Percentiles rank a stretch among this genome's conserved stretches.
phyloP scores from a whole-genome alignment of 1,139 yeast species.

The Blastobotrys apis region DNA sequence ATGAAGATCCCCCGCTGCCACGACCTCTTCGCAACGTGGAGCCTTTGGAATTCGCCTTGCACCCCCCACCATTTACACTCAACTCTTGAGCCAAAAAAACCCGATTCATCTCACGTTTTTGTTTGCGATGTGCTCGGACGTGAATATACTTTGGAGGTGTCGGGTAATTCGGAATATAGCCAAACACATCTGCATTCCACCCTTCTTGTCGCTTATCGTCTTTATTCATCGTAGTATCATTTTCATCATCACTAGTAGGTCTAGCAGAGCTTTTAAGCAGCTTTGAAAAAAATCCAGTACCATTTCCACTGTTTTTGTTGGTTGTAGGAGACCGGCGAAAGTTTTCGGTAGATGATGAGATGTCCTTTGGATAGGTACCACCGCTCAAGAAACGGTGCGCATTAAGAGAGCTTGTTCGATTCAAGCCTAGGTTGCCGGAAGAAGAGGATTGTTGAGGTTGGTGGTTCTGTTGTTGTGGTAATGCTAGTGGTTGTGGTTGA shows the following conservation, averaged over 20 bases:
- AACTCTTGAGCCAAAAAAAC: constrained; percentile 81
- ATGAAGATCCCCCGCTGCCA: background rate
- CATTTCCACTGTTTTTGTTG: background rate
- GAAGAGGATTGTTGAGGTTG: no score
- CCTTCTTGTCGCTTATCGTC: constrained; percentile 32
- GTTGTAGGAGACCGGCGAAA: background rate
- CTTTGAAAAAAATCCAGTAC: constrained; percentile 21
- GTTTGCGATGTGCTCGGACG: constrained; percentile 36
- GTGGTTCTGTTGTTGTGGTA: no score
- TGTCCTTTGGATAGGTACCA: background rate
- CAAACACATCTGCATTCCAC: constrained; percentile 35
- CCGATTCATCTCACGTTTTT: constrained; percentile 43
- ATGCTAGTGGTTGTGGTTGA: constrained; percentile 3
- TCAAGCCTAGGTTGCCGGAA: no score
- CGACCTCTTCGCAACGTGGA: no score
- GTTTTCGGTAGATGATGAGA: background rate
- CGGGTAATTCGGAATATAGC: constrained; percentile 30
- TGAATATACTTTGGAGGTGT: constrained; percentile 37
- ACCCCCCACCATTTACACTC: constrained; percentile 1
- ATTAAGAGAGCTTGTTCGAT: constrained; percentile 1
- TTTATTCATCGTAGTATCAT: constrained; percentile 18
- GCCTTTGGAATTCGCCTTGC: no score
- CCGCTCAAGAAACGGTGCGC: constrained; percentile 3
- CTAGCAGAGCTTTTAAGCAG: constrained; percentile 22
- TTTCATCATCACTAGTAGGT: constrained; percentile 28